Conservation (phyloP, 345 rosid species). For the Erodium maritimum region DNA sequence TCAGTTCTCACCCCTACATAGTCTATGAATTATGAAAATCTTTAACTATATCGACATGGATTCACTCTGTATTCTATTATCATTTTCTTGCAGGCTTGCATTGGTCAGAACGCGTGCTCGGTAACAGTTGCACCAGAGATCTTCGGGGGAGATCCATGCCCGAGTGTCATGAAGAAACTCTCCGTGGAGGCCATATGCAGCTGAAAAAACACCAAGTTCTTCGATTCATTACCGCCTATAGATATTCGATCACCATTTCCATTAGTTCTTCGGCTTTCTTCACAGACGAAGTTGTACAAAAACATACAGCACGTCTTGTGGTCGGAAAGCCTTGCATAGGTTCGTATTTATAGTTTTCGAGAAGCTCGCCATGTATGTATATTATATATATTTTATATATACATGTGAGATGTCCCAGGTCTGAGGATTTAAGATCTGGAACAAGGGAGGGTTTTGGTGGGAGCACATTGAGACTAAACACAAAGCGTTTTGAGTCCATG, state of each 20-base stretch:
- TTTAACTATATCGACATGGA: too few relatives aligned
- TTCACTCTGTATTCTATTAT: not conserved
- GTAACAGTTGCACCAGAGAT: conserved; percentile 89
- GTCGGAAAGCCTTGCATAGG: conserved; percentile 13
- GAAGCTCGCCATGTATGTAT: too few relatives aligned
- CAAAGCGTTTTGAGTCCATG: conserved; percentile 40
- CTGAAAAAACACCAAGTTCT: conserved; percentile 21
- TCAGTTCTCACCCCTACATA: too few relatives aligned
- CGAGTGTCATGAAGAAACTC: conserved; percentile 77
- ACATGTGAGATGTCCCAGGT: conserved; percentile 7
- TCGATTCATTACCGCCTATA: not conserved
- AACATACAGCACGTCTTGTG: conserved; percentile 40
- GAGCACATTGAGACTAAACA: conserved; percentile 43
- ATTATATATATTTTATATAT: conserved; percentile 1
- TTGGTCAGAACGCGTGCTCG: conserved; percentile 81
- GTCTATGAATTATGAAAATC: too few relatives aligned
- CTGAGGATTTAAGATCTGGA: too few relatives aligned
- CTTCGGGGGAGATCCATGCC: conserved; percentile 98
- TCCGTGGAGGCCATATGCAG: conserved; percentile 87
- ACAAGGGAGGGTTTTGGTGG: not conserved
- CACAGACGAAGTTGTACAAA: conserved; percentile 69
- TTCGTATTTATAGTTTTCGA: too few relatives aligned
- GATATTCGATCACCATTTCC: conserved; percentile 6
- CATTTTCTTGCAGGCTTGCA: conserved; percentile 55
- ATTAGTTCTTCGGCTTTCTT: conserved; percentile 23